phyloP scores from a whole-genome alignment of 2,329 filamentous ascomycete species.

The Cercospora janseana region DNA sequence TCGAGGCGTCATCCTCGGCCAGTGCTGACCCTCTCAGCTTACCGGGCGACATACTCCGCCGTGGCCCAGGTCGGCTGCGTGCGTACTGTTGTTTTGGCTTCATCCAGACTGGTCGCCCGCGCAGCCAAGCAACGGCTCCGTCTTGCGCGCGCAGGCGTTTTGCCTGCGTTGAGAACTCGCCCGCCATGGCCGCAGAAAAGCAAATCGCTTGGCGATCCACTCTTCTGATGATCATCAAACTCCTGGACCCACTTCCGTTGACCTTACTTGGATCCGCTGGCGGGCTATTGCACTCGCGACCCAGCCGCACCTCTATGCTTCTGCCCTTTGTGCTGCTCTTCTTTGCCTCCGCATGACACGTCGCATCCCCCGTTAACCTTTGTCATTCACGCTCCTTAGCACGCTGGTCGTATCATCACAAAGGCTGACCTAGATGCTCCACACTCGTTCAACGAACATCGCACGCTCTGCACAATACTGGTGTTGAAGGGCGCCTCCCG shows the following conservation, averaged over 20 bases:
- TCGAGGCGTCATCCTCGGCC: background rate
- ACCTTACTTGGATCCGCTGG: constrained; percentile 5
- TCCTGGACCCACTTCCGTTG: background rate
- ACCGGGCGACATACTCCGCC: no score
- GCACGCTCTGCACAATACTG: constrained; percentile 9
- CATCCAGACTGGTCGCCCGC: no score
- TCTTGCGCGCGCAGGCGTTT: background rate
- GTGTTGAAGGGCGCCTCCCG: constrained; percentile 4
- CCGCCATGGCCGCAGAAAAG: background rate
- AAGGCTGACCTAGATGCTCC: constrained; percentile 3
- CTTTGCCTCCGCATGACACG: background rate
- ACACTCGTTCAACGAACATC: constrained; percentile 8
- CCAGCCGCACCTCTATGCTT: background rate
- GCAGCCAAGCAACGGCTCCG: no score
- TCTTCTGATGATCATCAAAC: constrained; percentile 5
- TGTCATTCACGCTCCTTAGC: constrained; percentile 14
- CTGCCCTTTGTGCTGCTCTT: background rate
- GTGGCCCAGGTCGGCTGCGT: no score
- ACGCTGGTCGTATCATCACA: constrained; percentile 10
- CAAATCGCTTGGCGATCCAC: constrained; percentile 3
- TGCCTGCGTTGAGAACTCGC: background rate
- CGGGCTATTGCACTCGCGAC: background rate
- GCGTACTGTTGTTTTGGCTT: no score
- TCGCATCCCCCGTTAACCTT: no score
- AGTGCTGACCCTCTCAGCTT: no score